Evolutionary conservation across 1,284 basidiomycete species (phyloP).

Genomic region (Malassezia yamatoensis): DNA sequence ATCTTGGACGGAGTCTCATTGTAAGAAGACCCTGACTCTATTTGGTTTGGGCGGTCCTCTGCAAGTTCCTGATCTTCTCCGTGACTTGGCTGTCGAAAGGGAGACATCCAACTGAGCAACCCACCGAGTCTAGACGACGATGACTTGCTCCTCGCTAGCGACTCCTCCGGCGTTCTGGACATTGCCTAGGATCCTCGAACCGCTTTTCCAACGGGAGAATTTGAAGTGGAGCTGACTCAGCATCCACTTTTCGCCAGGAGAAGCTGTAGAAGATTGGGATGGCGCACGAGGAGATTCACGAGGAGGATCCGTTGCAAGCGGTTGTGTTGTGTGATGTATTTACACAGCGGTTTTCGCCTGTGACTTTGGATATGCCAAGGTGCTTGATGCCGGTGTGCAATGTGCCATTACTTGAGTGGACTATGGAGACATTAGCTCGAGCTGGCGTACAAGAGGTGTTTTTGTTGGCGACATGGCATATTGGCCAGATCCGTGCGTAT

Average conservation of each 20-base stretch:
- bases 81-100: background rate
- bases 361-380: conserved; percentile 53
- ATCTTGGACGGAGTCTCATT: background rate
- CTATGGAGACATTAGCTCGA: conserved; percentile 79
- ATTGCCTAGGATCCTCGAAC: background rate
- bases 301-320: conserved; percentile 59
- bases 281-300: conserved; percentile 29
- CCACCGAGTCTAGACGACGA: conserved; percentile 14
- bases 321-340: conserved; percentile 90
- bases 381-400: conserved; percentile 89
- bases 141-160: too few relatives aligned
- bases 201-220: background rate
- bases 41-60: background rate
- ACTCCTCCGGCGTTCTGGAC: too few relatives aligned
- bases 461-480: conserved; percentile 60
- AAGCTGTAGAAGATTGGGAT: conserved; percentile 4
- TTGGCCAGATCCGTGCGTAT: conserved; percentile 52
- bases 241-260: background rate
- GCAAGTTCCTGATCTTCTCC: conserved; percentile 2
- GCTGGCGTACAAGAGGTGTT: conserved; percentile 92
- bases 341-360: conserved; percentile 78
- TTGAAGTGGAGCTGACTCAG: background rate
- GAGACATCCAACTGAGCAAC: conserved; percentile 15
- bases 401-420: conserved; percentile 85
- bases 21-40: too few relatives aligned